Percentiles rank a stretch among this genome's conserved stretches.
phyloP scores from a whole-genome alignment of 192 early-diverging fungal species.

The Helicostylum pulchrum region DNA sequence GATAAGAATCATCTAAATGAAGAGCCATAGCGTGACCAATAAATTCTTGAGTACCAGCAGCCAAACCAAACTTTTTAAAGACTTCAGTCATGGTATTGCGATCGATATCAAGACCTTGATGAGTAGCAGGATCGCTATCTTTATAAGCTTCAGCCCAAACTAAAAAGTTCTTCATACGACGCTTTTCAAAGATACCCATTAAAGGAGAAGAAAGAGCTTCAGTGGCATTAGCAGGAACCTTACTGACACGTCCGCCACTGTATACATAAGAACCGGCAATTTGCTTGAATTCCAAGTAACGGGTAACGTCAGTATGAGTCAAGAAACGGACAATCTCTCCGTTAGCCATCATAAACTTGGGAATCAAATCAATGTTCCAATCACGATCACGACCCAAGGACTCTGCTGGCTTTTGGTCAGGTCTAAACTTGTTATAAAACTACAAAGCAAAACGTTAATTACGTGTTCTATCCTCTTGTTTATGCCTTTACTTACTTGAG shows the following conservation, averaged over 20 bases:
- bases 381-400: conserved; percentile 74
- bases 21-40: conserved; percentile 95
- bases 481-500: conserved; percentile 80
- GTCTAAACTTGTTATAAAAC: conserved; percentile 74
- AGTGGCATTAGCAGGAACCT: conserved; percentile 86
- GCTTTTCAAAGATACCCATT: conserved; percentile 95
- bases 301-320: conserved; percentile 94
- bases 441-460: no score
- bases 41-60: conserved; percentile 94
- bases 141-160: conserved; percentile 90
- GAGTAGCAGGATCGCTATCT: conserved; percentile 74
- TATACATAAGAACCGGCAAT: conserved; percentile 95
- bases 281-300: conserved; percentile 97
- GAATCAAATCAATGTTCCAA: conserved; percentile 97
- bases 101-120: conserved; percentile 77
- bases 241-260: conserved; percentile 85
- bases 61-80: conserved; percentile 89
- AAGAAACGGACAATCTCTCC: conserved; percentile 97
- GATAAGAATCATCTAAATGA: conserved; percentile 86
- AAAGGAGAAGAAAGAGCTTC: conserved; percentile 85
- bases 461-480: no score
- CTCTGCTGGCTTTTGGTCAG: conserved; percentile 44
- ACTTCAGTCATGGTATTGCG: conserved; percentile 77
- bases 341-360: conserved; percentile 99
- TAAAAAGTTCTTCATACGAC: conserved; percentile 89